Evolutionary conservation across 2,329 filamentous ascomycete species (phyloP).

Genomic region (Diplodia seriata): DNA sequence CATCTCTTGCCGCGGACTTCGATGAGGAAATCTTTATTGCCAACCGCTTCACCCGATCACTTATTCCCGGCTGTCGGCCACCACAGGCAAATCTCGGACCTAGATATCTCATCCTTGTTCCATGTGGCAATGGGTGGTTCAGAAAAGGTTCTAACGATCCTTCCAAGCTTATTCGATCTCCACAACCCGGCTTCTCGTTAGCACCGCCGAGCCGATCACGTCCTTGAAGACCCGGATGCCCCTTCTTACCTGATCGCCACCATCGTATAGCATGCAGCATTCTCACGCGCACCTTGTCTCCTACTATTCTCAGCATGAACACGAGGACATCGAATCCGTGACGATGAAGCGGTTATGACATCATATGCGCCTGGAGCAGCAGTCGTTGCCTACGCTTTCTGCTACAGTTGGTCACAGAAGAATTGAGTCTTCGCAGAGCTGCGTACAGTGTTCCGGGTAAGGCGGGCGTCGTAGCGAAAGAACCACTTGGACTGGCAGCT

Average conservation of each 20-base stretch:
- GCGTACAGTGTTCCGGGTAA: too few relatives aligned
- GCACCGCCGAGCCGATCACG: slow-evolving; percentile 3
- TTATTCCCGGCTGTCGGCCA: background rate
- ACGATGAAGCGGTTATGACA: background rate
- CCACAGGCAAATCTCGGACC: background rate
- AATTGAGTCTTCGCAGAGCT: too few relatives aligned
- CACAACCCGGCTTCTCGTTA: slow-evolving; percentile 12
- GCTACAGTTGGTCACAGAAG: background rate
- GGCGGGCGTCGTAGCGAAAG: too few relatives aligned
- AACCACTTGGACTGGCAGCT: too few relatives aligned
- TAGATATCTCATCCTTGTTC: background rate
- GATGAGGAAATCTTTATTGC: background rate
- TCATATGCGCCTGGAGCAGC: background rate
- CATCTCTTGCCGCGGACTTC: background rate
- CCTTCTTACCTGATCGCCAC: background rate
- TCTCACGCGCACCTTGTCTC: slow-evolving; percentile 7
- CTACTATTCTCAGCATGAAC: background rate
- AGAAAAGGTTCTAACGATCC: background rate
- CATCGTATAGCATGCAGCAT: background rate
- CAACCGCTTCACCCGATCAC: background rate
- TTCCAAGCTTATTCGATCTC: slow-evolving; percentile 10
- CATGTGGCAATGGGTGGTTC: background rate
- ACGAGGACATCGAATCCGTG: background rate
- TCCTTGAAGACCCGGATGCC: background rate
- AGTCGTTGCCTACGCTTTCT: background rate